Conservation (phyloP, 2,329 filamentous ascomycete species). For the Pezicula radicicola region DNA sequence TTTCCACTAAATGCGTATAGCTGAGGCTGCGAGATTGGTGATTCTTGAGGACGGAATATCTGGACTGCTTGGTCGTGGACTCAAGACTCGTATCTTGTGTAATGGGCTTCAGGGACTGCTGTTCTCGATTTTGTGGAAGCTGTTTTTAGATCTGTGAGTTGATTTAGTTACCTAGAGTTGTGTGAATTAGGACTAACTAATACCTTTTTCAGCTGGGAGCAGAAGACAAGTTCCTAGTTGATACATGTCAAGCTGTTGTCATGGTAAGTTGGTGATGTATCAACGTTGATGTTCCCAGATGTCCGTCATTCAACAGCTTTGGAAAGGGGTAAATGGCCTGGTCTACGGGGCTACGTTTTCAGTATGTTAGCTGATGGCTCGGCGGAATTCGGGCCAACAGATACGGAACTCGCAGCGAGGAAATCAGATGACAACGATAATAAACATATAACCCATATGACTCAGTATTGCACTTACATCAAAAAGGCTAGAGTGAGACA, state of each 20-base stretch:
- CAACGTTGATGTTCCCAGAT: too few species aligned
- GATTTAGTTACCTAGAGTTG: neutral
- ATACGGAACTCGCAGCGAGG: too few species aligned
- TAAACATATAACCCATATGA: too few species aligned
- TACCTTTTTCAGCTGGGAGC: slow-evolving; percentile 6
- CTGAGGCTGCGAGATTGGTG: slow-evolving; percentile 38
- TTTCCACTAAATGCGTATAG: slow-evolving; percentile 20
- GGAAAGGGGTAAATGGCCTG: too few species aligned
- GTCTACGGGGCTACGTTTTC: too few species aligned
- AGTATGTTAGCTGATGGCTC: too few species aligned
- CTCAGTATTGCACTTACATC: too few species aligned
- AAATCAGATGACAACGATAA: too few species aligned
- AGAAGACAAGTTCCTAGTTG: slow-evolving; percentile 8
- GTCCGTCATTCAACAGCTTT: too few species aligned
- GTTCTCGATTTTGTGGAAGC: slow-evolving; percentile 47
- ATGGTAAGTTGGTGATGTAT: too few species aligned
- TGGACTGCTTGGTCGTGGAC: slow-evolving; percentile 42
- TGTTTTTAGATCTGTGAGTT: slow-evolving; percentile 45
- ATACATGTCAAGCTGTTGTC: neutral
- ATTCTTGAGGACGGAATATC: slow-evolving; percentile 37
- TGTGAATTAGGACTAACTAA: neutral
- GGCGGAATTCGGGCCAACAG: too few species aligned
- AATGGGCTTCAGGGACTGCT: slow-evolving; percentile 44
- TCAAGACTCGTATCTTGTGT: slow-evolving; percentile 44
- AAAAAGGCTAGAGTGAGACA: too few species aligned